phyloP scores from a whole-genome alignment of 495 filamentous ascomycete genomes.

The Talaromyces trachyspermus region DNA sequence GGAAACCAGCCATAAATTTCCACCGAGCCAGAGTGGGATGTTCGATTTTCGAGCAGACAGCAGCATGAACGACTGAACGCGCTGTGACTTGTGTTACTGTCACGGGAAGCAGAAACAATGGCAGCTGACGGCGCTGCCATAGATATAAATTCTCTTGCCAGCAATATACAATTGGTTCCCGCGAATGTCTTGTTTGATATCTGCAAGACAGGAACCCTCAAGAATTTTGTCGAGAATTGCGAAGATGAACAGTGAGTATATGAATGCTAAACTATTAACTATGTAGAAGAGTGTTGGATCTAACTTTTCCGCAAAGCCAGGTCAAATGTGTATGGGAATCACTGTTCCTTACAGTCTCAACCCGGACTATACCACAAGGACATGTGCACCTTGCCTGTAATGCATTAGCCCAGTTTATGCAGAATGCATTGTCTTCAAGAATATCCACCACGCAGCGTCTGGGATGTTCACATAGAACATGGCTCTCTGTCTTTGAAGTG shows the following conservation, averaged over 20 bases:
- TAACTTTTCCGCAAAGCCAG: slow-evolving; percentile 19
- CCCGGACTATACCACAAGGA: slow-evolving; percentile 26
- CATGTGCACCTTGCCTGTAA: slow-evolving; percentile 40
- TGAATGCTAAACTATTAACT: neutral
- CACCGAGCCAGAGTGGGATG: slow-evolving; percentile 3
- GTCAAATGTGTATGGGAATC: slow-evolving; percentile 30
- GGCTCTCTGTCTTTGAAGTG: slow-evolving; percentile 55
- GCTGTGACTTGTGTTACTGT: neutral
- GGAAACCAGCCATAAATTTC: slow-evolving; percentile 8
- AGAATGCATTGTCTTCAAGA: slow-evolving; percentile 33
- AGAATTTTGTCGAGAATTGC: slow-evolving; percentile 28
- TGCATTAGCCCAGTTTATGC: slow-evolving; percentile 39
- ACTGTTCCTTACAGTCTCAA: slow-evolving; percentile 31
- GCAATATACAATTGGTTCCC: slow-evolving; percentile 31
- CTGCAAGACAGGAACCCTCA: slow-evolving; percentile 32
- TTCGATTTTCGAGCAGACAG: too few species aligned
- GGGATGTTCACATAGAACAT: slow-evolving; percentile 43
- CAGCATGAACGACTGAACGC: neutral
- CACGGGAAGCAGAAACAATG: neutral
- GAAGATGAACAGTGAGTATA: slow-evolving; percentile 28
- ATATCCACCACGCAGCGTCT: slow-evolving; percentile 24
- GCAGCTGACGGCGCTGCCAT: neutral
- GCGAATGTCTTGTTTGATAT: slow-evolving; percentile 31
- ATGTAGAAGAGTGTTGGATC: slow-evolving; percentile 6
- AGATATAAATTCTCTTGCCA: slow-evolving; percentile 31